phyloP scores from a whole-genome alignment of 441 rosid species.

The Pelargonium citronellum region DNA sequence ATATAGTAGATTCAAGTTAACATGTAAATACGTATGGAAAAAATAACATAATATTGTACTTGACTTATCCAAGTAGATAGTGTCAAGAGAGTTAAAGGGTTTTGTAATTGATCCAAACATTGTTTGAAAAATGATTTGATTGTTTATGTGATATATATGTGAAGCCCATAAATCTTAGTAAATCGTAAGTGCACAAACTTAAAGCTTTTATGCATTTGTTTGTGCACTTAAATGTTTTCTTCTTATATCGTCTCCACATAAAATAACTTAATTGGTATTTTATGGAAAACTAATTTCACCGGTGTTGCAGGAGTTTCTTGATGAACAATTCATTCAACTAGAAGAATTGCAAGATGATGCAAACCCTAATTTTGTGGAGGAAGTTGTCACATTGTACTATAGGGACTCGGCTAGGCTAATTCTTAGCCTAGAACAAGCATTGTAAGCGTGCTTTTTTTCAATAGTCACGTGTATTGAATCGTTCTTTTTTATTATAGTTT shows the following conservation, averaged over 20 bases:
- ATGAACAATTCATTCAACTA: constrained; percentile 77
- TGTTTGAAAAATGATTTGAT: background rate
- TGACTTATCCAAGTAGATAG: too few relatives aligned
- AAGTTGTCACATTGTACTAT: constrained; percentile 71
- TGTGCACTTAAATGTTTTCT: too few relatives aligned
- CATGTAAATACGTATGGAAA: too few relatives aligned
- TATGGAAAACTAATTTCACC: constrained; percentile 6
- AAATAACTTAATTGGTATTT: background rate
- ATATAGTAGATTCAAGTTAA: too few relatives aligned
- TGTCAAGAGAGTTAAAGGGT: too few relatives aligned
- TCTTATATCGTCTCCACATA: background rate
- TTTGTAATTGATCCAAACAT: too few relatives aligned
- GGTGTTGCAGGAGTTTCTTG: constrained; percentile 65
- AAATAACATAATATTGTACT: too few relatives aligned
- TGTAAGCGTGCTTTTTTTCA: constrained; percentile 42
- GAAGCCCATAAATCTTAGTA: too few relatives aligned
- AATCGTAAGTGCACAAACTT: too few relatives aligned
- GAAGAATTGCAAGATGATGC: constrained; percentile 93
- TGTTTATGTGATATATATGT: background rate
- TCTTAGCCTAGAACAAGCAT: constrained; percentile 54
- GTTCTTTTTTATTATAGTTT: too few relatives aligned
- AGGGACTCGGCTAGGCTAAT: constrained; percentile 72
- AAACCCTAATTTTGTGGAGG: constrained; percentile 94
- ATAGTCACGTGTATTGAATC: too few relatives aligned
- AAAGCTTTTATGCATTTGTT: too few relatives aligned